These are phyloP conservation scores for Skeletonema menzelii DNA, from an alignment of 108 stramenopile genomes.

Conservation along the genomic window DNA sequence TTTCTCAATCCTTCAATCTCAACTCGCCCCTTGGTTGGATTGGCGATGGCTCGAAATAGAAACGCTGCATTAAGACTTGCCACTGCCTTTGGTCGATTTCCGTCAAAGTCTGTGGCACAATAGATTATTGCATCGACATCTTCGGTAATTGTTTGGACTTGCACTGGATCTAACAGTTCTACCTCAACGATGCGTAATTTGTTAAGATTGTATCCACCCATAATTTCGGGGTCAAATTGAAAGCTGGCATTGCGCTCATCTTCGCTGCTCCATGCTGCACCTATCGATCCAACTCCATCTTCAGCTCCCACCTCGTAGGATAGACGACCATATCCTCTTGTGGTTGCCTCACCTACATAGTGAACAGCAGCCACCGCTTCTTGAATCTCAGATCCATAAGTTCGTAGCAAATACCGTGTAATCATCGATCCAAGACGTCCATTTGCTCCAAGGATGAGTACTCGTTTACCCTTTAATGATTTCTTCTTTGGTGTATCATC, in stretches of 20 bases:
- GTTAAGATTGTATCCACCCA: constrained; percentile 81
- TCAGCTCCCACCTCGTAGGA: constrained; percentile 88
- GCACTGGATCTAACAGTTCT: constrained; percentile 79
- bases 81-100: constrained; percentile 71
- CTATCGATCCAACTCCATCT: constrained; percentile 69
- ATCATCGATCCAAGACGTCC: constrained; percentile 83
- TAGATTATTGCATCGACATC: constrained; percentile 75
- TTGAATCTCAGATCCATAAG: constrained; percentile 53
- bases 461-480: constrained; percentile 58
- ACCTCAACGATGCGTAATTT: constrained; percentile 78
- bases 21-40: constrained; percentile 80
- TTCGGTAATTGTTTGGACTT: constrained; percentile 70
- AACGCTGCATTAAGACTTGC: constrained; percentile 73
- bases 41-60: constrained; percentile 78
- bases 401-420: constrained; percentile 68
- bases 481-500: constrained; percentile 14
- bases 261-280: constrained; percentile 67
- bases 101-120: constrained; percentile 87
- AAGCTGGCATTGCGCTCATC: constrained; percentile 69
- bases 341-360: constrained; percentile 66
- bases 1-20: constrained; percentile 84
- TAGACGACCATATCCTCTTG: constrained; percentile 78
- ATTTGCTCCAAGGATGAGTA: constrained; percentile 81
- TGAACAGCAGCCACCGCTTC: constrained; percentile 84
- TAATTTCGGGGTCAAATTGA: constrained; percentile 52